Conservation (phyloP, 225 moss, liverwort and hornwort species). For the Polytrichum formosum region DNA sequence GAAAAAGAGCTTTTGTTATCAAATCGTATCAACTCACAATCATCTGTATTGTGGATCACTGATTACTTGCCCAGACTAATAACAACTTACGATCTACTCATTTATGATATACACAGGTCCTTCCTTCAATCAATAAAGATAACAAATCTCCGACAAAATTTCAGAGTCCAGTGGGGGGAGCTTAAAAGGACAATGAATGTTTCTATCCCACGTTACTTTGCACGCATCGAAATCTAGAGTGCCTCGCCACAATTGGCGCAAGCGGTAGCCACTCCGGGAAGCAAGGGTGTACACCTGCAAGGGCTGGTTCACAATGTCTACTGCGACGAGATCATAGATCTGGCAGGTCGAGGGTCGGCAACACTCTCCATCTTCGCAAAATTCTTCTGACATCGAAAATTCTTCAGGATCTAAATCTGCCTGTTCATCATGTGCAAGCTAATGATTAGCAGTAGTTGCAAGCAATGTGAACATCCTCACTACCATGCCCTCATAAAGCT, state of each 20-base stretch:
- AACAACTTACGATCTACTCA: no score
- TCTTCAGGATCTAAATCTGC: constrained; percentile 2
- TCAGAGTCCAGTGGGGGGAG: constrained; percentile 37
- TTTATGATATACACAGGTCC: no score
- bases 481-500: no score
- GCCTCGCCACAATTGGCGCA: constrained; percentile 32
- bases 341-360: constrained; percentile 18
- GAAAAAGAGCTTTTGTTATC: no score
- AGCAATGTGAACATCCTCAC: neutral
- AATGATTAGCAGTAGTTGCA: neutral
- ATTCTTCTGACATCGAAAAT: neutral
- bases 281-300: constrained; percentile 30
- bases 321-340: constrained; percentile 31
- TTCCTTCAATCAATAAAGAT: neutral
- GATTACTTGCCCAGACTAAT: no score
- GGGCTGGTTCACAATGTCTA: neutral
- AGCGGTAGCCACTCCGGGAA: constrained; percentile 19
- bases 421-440: constrained; percentile 1
- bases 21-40: no score
- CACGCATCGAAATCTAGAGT: constrained; percentile 24
- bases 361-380: constrained; percentile 7
- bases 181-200: constrained; percentile 28
- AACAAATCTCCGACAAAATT: constrained; percentile 30
- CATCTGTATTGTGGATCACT: no score
- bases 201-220: constrained; percentile 44